phyloP scores from a whole-genome alignment of 768 basidiomycete genomes.

The Mycena galericulata region DNA sequence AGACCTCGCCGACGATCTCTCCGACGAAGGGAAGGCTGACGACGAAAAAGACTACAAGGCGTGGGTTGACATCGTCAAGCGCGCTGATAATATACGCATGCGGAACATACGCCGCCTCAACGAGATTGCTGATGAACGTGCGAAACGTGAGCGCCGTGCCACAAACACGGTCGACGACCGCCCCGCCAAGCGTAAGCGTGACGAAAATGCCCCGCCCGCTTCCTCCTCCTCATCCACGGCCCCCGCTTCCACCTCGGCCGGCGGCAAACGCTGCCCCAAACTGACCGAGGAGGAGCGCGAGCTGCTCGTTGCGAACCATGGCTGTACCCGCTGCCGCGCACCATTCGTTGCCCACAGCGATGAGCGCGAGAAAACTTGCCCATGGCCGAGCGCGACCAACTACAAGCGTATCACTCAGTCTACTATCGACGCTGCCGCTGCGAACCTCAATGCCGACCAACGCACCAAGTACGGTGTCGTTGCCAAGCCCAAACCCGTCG shows the following conservation, averaged over 20 bases:
- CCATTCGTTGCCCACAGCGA: background rate
- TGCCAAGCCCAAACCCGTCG: background rate
- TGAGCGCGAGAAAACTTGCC: background rate
- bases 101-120: too few relatives aligned
- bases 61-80: too few relatives aligned
- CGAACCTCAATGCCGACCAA: background rate
- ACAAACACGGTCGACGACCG: background rate
- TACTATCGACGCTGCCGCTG: too few relatives aligned
- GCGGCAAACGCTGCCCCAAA: background rate
- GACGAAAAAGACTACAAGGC: too few relatives aligned
- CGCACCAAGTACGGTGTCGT: background rate
- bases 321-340: background rate
- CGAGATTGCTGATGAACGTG: too few relatives aligned
- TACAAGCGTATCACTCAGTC: background rate
- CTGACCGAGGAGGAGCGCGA: background rate
- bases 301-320: background rate
- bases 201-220: background rate
- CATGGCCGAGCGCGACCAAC: background rate
- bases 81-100: too few relatives aligned
- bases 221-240: background rate
- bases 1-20: too few relatives aligned
- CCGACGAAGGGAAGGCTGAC: too few relatives aligned
- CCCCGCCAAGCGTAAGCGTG: background rate
- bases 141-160: too few relatives aligned
- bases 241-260: background rate